These are phyloP conservation scores for Clavispora vitiphila DNA, from an alignment of 805 yeast species.

Conservation along the genomic window DNA sequence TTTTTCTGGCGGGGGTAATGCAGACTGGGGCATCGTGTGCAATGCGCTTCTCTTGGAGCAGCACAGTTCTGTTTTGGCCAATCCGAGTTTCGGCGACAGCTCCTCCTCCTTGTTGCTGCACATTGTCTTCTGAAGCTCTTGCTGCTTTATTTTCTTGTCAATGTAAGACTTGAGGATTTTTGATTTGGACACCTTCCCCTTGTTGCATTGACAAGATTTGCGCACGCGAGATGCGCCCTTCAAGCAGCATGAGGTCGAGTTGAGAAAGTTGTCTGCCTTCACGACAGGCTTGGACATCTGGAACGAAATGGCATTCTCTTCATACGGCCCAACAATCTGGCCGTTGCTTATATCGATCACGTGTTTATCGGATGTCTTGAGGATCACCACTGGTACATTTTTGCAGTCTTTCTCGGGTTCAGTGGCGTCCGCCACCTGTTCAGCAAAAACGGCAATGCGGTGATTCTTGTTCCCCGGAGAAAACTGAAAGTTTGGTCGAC, in stretches of 20 bases:
- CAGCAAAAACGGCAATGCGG: conserved; percentile 57
- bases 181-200: conserved; percentile 27
- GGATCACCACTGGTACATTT: conserved; percentile 25
- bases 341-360: conserved; percentile 35
- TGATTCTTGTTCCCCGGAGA: conserved; percentile 46
- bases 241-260: conserved; percentile 30
- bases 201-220: conserved; percentile 29
- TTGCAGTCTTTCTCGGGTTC: conserved; percentile 7
- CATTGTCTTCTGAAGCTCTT: background rate
- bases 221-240: conserved; percentile 14
- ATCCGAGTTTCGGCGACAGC: background rate
- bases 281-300: conserved; percentile 5
- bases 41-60: background rate
- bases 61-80: background rate
- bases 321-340: conserved; percentile 36
- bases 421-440: conserved; percentile 22
- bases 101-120: background rate
- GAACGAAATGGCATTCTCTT: conserved; percentile 10
- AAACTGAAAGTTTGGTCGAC: conserved; percentile 64
- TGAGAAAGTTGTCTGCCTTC: conserved; percentile 27
- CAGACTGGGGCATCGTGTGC: no score
- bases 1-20: no score
- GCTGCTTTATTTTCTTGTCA: conserved; percentile 18
- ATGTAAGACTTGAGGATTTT: conserved; percentile 31
- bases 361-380: conserved; percentile 35